Conservation (phyloP, 1,139 yeast species). For the Scheffersomyces insectosa region DNA sequence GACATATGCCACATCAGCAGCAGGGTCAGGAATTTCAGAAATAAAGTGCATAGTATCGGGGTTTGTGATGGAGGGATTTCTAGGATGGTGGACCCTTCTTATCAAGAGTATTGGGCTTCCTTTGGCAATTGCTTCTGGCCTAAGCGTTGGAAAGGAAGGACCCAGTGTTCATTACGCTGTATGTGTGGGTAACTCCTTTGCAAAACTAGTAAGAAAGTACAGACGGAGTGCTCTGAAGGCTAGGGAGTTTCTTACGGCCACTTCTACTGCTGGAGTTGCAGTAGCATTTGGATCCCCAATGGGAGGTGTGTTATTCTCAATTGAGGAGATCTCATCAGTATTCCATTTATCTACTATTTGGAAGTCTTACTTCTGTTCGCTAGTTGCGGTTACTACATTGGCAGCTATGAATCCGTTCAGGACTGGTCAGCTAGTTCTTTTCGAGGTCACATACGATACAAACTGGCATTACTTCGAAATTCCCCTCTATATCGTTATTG, state of each 20-base stretch:
- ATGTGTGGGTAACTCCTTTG: slow-evolving; percentile 71
- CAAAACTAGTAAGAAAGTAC: slow-evolving; percentile 51
- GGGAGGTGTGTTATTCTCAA: slow-evolving; percentile 68
- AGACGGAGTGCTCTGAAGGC: slow-evolving; percentile 49
- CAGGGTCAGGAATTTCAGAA: slow-evolving; percentile 97
- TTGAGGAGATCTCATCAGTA: slow-evolving; percentile 73
- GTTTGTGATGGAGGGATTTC: slow-evolving; percentile 75
- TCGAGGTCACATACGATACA: slow-evolving; percentile 81
- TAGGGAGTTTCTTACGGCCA: slow-evolving; percentile 58
- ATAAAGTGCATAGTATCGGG: slow-evolving; percentile 95
- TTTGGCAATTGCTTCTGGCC: slow-evolving; percentile 78
- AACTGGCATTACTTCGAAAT: slow-evolving; percentile 88
- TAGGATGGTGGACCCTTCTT: slow-evolving; percentile 69
- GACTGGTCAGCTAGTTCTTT: slow-evolving; percentile 90
- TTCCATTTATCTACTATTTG: slow-evolving; percentile 81
- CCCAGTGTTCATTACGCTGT: slow-evolving; percentile 87
- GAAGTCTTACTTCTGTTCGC: slow-evolving; percentile 89
- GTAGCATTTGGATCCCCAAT: slow-evolving; percentile 76
- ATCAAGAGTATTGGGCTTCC: slow-evolving; percentile 85
- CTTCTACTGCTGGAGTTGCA: slow-evolving; percentile 71
- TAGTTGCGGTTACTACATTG: slow-evolving; percentile 81
- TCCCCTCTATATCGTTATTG: slow-evolving; percentile 75
- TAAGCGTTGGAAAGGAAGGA: slow-evolving; percentile 83
- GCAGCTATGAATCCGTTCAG: slow-evolving; percentile 84
- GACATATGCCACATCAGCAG: slow-evolving; percentile 81